A percentile compares a stretch with the other conserved stretches of the same genome.
phyloP scores from a whole-genome alignment of 345 rosid species.

The Pistacia vera region DNA sequence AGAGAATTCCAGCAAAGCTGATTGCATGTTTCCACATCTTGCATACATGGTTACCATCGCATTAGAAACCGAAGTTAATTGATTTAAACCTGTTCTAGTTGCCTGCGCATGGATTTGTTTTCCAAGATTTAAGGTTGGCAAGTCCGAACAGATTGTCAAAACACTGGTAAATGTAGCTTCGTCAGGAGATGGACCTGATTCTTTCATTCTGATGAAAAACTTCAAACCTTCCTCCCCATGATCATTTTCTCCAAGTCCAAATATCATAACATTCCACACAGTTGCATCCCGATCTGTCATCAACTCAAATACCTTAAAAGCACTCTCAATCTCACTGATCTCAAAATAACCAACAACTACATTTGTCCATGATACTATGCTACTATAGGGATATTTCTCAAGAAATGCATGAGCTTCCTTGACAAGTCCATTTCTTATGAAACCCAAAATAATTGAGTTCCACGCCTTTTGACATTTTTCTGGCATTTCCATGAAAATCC shows the following conservation, averaged over 20 bases:
- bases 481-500: constrained; percentile 35
- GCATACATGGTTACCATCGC: constrained; percentile 50
- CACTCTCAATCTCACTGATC: constrained; percentile 29
- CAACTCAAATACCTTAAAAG: constrained; percentile 32
- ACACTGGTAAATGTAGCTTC: constrained; percentile 46
- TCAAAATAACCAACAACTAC: constrained; percentile 42
- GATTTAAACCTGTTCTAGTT: constrained; percentile 31
- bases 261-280: constrained; percentile 44
- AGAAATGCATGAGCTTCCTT: constrained; percentile 39
- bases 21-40: constrained; percentile 41
- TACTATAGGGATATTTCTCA: constrained; percentile 34
- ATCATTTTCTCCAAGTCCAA: constrained; percentile 46
- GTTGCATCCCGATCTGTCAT: constrained; percentile 30
- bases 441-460: constrained; percentile 33
- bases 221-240: constrained; percentile 41
- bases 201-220: constrained; percentile 36
- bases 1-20: constrained; percentile 36
- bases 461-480: constrained; percentile 41
- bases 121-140: constrained; percentile 37
- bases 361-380: constrained; percentile 40
- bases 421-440: constrained; percentile 34
- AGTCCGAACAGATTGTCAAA: constrained; percentile 42
- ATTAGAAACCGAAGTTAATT: constrained; percentile 33
- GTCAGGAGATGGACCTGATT: constrained; percentile 30
- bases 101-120: constrained; percentile 36